phyloP scores from a whole-genome alignment of 345 rosid species.

The Atalantia buxifolia region DNA sequence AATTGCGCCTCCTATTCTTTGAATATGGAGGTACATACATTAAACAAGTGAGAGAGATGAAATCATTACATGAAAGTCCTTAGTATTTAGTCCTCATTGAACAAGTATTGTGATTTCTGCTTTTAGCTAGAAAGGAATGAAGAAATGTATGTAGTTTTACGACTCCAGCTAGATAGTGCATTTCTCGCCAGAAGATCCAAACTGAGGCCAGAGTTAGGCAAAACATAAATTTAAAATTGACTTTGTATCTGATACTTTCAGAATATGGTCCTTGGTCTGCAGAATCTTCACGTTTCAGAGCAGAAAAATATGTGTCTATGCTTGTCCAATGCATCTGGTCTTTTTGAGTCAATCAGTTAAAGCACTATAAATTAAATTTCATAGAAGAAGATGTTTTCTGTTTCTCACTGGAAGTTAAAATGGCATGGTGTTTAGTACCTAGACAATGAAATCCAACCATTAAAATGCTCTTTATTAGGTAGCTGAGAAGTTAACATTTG shows the following conservation, averaged over 20 bases:
- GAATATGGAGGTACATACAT: background rate
- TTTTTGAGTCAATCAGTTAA: no score
- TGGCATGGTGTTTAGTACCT: background rate
- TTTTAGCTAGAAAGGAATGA: background rate
- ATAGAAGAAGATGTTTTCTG: background rate
- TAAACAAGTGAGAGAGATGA: background rate
- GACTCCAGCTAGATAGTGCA: no score
- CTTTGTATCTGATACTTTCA: background rate
- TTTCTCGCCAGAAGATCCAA: background rate
- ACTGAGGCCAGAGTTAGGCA: background rate
- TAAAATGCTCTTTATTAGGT: background rate
- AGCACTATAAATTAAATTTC: background rate
- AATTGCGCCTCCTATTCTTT: background rate
- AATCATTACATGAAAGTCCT: background rate
- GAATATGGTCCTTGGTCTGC: background rate
- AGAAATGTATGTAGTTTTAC: no score
- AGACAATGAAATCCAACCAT: background rate
- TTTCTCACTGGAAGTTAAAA: background rate
- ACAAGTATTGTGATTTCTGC: background rate
- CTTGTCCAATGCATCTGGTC: background rate
- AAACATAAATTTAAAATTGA: background rate
- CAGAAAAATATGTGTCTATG: background rate
- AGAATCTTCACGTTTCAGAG: background rate
- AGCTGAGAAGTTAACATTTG: no score
- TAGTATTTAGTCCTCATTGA: background rate